phyloP scores from a whole-genome alignment of 352 stramenopile genomes.

The Plasmopara viticola region DNA sequence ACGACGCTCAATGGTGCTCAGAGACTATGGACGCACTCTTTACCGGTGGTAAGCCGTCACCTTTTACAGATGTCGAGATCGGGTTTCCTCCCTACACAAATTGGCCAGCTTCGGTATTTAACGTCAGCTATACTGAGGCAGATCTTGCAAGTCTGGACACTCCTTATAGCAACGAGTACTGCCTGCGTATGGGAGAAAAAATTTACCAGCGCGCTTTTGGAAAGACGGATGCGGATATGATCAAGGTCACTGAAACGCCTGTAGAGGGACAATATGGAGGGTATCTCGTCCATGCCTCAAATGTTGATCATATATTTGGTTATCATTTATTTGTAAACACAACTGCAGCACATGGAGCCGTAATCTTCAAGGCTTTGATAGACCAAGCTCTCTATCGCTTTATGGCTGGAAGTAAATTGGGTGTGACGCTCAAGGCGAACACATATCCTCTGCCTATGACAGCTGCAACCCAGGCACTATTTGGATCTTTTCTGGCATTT shows the following conservation, averaged over 20 bases:
- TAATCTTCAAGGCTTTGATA: constrained; percentile 49
- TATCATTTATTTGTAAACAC: constrained; percentile 56
- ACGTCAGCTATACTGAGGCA: constrained; percentile 24
- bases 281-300: constrained; percentile 31
- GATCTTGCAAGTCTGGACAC: constrained; percentile 17
- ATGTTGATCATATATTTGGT: constrained; percentile 27
- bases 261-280: constrained; percentile 33
- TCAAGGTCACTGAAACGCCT: constrained; percentile 45
- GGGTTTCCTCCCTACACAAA: constrained; percentile 27
- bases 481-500: constrained; percentile 54
- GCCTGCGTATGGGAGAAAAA: constrained; percentile 29
- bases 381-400: constrained; percentile 46
- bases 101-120: constrained; percentile 28
- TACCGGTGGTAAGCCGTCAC: constrained; percentile 18
- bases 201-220: constrained; percentile 32
- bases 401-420: constrained; percentile 30
- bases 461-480: constrained; percentile 31
- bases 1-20: constrained; percentile 46
- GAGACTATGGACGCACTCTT: constrained; percentile 30
- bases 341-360: constrained; percentile 31
- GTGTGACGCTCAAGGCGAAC: constrained; percentile 40
- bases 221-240: constrained; percentile 56
- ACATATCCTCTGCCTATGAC: constrained; percentile 47
- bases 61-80: constrained; percentile 29
- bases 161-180: constrained; percentile 26